A percentile compares a stretch with the other conserved stretches of the same genome.
Conservation (phyloP, 148 eudicot genomes). For the Vaccinium corymbosum region DNA sequence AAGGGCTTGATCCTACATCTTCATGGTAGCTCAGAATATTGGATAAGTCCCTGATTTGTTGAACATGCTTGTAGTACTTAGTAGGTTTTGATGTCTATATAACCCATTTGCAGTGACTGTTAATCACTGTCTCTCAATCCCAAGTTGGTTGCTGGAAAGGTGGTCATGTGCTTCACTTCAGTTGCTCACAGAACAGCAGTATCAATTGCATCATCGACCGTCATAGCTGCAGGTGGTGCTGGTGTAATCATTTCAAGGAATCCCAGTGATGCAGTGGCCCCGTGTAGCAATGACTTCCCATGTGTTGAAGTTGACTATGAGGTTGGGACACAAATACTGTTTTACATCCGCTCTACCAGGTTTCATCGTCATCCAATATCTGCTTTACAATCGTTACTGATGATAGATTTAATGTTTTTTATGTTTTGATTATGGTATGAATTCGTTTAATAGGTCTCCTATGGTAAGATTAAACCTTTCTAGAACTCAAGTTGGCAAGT, state of each 20-base stretch:
- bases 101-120: conserved; percentile 9
- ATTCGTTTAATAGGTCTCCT: not conserved
- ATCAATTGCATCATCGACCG: not conserved
- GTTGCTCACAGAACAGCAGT: not conserved
- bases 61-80: not conserved
- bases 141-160: conserved; percentile 19
- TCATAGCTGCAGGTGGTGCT: conserved; percentile 15
- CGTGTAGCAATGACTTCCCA: conserved; percentile 14
- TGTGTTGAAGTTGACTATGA: conserved; percentile 22
- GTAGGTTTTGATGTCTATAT: not conserved
- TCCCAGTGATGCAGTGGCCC: not conserved
- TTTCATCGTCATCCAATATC: conserved; percentile 7
- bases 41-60: not conserved
- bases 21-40: not conserved
- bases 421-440: not conserved
- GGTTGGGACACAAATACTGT: conserved; percentile 19
- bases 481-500: conserved; percentile 20
- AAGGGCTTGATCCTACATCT: not conserved
- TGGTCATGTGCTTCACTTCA: conserved; percentile 23
- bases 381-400: not conserved
- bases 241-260: conserved; percentile 24
- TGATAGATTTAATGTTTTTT: not conserved
- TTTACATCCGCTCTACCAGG: conserved; percentile 25
- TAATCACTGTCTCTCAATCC: not conserved
- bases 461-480: conserved; percentile 16